Base-by-base conservation (phyloP, 768 basidiomycete species). In the Leucocoprinus birnbaumii region DNA sequence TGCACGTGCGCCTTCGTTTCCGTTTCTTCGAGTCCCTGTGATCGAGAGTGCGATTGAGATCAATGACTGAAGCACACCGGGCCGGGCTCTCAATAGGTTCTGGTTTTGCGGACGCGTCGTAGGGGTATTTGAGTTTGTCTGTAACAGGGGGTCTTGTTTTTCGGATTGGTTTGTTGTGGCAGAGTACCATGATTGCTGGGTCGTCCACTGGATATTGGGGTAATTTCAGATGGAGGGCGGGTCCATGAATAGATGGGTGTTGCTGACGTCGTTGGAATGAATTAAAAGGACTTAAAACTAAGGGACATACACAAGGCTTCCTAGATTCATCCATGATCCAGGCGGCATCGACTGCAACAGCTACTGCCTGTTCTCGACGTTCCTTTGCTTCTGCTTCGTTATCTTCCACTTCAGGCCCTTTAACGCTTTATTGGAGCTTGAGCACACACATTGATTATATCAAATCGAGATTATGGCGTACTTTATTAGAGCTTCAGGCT, bases 361-460 rank as follows among this genome's bases (percentile, higher is more conserved):
- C 67, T 53, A 68, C 45, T 1, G 82, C 73, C 19, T 65, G 73
- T 51, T 62, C 62, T 57, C 62, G 65, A 46, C 83, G 77, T 48
- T 70, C 62, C 42, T 69, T 58, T n/a, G 82, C 82, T 59, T 75
- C 70, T 13, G 34, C 59, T 46, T 70, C 64, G 46, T 63, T 71
- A 58, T 85, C 83, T 60, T 84, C 83, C 3, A 61, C 70, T 26
- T 77, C 77, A 0, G 81, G 83, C 52, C 74, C 78, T 40, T 69
- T 72, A 21, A 72, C 74, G 59, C 80, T 83, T 50, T n/a, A 19
- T 10, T 27, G 50, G 4, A 10, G 51, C 55, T 37, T 55, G 53
- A 13, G 19, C 46, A 2, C 5, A 45, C 25, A 45, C 19, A 11
- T 19, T 3, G 16, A n/a, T n/a, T n/a, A n/a, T n/a, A 13, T 7